Evolutionary conservation across 1,139 yeast species (phyloP).

Genomic region (Nadsonia starkeyi-henricii): DNA sequence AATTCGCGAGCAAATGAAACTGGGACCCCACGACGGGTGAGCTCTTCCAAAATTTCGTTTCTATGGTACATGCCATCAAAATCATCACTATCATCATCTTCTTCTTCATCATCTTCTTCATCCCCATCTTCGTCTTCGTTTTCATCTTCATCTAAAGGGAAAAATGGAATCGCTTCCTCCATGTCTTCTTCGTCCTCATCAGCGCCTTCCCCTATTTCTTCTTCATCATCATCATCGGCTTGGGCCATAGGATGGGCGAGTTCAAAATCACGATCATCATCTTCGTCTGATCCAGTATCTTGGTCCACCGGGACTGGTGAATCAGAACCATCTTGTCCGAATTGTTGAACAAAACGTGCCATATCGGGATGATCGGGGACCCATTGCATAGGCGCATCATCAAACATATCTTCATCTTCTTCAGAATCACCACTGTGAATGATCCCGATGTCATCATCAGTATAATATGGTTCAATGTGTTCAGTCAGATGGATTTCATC

Average conservation of each 20-base stretch:
- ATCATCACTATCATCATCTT: conserved; percentile 6
- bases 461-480: not conserved
- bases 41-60: conserved; percentile 2
- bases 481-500: conserved; percentile 2
- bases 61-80: conserved; percentile 5
- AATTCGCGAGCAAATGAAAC: not conserved
- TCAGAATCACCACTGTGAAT: not conserved
- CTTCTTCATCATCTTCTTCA: conserved; percentile 1
- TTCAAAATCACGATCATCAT: not conserved
- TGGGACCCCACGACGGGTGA: not conserved
- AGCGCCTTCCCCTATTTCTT: not conserved
- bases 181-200: not conserved
- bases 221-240: not conserved
- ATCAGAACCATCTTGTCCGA: not conserved
- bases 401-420: not conserved
- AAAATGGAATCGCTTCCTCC: too few relatives aligned
- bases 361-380: not conserved
- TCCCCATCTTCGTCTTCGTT: not conserved
- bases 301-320: not conserved
- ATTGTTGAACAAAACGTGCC: not conserved
- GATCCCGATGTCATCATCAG: not conserved
- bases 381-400: not conserved
- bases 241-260: not conserved
- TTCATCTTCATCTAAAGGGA: not conserved
- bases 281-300: not conserved